Base-by-base conservation (phyloP, 1,284 basidiomycete genomes). In the Flammula alnicola region DNA sequence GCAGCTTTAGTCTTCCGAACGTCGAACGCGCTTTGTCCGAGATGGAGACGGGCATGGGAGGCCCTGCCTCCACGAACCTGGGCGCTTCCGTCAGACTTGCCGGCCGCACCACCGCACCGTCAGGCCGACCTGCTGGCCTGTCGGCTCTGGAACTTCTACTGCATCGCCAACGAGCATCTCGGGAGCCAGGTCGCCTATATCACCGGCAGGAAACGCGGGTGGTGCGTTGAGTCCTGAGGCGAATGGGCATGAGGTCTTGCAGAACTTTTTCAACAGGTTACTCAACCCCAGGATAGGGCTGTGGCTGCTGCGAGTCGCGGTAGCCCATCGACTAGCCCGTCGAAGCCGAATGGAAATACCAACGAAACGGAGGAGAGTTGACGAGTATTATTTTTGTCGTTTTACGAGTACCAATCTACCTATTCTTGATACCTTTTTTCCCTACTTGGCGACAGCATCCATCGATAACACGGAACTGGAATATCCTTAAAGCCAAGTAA, bases 11-110 rank as follows among this genome's bases (percentile, higher is more conserved):
- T 60, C 73, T 96, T 39, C 93, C 93, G 1, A 87, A 79, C 48
- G 94, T 96, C 30, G 92, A 94, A 67, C 84, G 83, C 49, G 93
- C 88, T 1, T 79, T 96, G 54, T 81, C 79, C 20, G 91, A 93
- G 54, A 93, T 95, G 88, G 93, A 95, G 60, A 79, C 80, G 29
- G 79, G 78, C 2, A 69, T 76, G 37, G 69, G 65, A 26, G 67
- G 64, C 14, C 56, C n/a, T n/a, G n/a, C 40, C n/a, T 41, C 54
- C n/a, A 46, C 55, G 20, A 51, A 45, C 66, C 68, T 33, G 67
- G 64, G 63, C 64, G 59, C 69, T 4, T 54, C 66, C 2, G 68
- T 73, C 35, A 67, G 77, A 52, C 44, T 58, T 5, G 51, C 60
- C 22, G 35, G 22, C 11, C 62, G 62, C 36, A 44, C 62, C 31